A percentile compares a stretch with the other conserved stretches of the same genome.
These are phyloP conservation scores for Malus hybrid DNA, from an alignment of 331 rosid species.

Conservation along the genomic window DNA sequence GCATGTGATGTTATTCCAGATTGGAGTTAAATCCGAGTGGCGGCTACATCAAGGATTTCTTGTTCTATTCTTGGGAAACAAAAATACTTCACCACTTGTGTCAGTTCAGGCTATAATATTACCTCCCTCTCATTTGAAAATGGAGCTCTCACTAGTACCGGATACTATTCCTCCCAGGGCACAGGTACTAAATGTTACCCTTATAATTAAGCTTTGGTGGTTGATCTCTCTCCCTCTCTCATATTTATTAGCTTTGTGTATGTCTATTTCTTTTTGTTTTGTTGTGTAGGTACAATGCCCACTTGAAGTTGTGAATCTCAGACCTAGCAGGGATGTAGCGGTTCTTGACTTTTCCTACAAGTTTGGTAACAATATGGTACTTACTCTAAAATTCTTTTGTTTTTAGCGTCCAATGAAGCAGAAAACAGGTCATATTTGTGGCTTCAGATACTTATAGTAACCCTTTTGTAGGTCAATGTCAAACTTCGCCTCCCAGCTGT, in stretches of 20 bases:
- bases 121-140: slow-evolving; percentile 82
- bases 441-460: slow-evolving; percentile 2
- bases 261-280: slow-evolving; percentile 11
- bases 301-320: slow-evolving; percentile 78
- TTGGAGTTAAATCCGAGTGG: slow-evolving; percentile 98
- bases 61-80: slow-evolving; percentile 97
- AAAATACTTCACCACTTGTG: slow-evolving; percentile 79
- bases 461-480: slow-evolving; percentile 53
- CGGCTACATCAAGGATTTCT: slow-evolving; percentile 82
- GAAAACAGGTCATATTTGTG: slow-evolving; percentile 5
- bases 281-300: slow-evolving; percentile 88
- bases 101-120: slow-evolving; percentile 84
- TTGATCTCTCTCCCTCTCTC: slow-evolving; percentile 2
- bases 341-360: slow-evolving; percentile 94
- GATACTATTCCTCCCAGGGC: slow-evolving; percentile 98
- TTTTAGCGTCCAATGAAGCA: slow-evolving; percentile 1
- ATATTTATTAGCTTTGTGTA: background rate
- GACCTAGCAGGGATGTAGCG: slow-evolving; percentile 93
- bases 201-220: background rate
- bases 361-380: slow-evolving; percentile 79
- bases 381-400: slow-evolving; percentile 3
- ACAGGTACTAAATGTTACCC: slow-evolving; percentile 46
- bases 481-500: slow-evolving; percentile 94
- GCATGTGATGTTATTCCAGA: slow-evolving; percentile 29
- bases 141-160: slow-evolving; percentile 88